Percentiles rank a stretch among this genome's conserved stretches.
phyloP scores from a whole-genome alignment of 1,284 basidiomycete species.

The Tilletia setariae region DNA sequence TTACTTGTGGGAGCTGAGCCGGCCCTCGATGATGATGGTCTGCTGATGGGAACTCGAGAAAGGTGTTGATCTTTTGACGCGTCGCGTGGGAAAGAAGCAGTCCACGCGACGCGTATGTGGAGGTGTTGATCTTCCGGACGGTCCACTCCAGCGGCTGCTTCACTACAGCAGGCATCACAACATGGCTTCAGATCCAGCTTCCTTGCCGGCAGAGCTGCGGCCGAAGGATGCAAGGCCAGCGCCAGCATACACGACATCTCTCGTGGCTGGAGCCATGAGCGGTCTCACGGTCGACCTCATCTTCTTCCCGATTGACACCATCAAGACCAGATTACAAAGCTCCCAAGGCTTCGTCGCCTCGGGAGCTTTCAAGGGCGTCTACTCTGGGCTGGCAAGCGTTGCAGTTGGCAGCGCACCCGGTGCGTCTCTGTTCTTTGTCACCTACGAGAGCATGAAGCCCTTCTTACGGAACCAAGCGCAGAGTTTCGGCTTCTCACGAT shows the following conservation, averaged over 20 bases:
- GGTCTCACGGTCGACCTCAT: conserved; percentile 67
- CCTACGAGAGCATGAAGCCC: conserved; percentile 85
- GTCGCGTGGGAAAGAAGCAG: background rate
- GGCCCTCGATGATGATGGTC: too few relatives aligned
- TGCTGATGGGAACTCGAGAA: too few relatives aligned
- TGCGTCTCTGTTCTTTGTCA: conserved; percentile 91
- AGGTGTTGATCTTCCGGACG: background rate
- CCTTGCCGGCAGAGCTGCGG: too few relatives aligned
- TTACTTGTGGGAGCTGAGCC: too few relatives aligned
- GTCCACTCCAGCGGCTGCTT: too few relatives aligned
- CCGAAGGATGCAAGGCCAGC: background rate
- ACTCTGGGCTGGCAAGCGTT: conserved; percentile 91
- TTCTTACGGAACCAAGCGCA: conserved; percentile 33
- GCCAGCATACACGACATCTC: conserved; percentile 21
- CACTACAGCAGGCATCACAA: background rate
- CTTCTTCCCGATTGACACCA: conserved; percentile 93
- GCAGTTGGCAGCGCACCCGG: conserved; percentile 93
- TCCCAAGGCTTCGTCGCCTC: conserved; percentile 77
- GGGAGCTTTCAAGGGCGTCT: conserved; percentile 87
- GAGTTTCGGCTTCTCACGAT: background rate
- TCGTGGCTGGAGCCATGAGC: conserved; percentile 45
- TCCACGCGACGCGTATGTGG: background rate
- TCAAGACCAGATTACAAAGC: conserved; percentile 92
- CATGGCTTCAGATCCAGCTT: too few relatives aligned
- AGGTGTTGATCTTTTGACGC: too few relatives aligned